A percentile compares a stretch with the other conserved stretches of the same genome.
phyloP scores from a whole-genome alignment of 805 yeast genomes.

The Phaffomyces opuntiae region DNA sequence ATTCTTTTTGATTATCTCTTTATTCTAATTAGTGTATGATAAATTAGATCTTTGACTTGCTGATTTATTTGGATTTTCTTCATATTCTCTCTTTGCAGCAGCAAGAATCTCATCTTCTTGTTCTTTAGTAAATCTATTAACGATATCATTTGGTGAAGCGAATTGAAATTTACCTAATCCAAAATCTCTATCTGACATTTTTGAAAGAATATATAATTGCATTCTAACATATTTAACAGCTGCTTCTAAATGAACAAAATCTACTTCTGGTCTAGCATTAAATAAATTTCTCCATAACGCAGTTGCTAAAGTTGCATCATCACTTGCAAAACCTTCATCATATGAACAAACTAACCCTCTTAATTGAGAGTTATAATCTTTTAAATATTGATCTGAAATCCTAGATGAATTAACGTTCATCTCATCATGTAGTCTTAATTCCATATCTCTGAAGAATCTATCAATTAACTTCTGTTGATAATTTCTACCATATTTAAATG shows the following conservation, averaged over 20 bases:
- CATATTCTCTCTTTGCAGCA: constrained; percentile 42
- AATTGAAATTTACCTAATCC: constrained; percentile 85
- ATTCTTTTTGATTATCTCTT: neutral
- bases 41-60: constrained; percentile 56
- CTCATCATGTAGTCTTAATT: constrained; percentile 75
- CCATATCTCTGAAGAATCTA: constrained; percentile 84
- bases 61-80: constrained; percentile 33
- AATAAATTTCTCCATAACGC: constrained; percentile 90
- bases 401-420: constrained; percentile 77
- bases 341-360: constrained; percentile 85
- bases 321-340: constrained; percentile 83
- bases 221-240: constrained; percentile 85
- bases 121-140: constrained; percentile 58
- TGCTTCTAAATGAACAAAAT: constrained; percentile 79
- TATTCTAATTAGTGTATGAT: constrained; percentile 39
- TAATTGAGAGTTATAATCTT: constrained; percentile 84
- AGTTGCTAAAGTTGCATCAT: constrained; percentile 69
- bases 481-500: constrained; percentile 77
- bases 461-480: constrained; percentile 92
- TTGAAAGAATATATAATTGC: constrained; percentile 80
- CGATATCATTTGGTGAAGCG: constrained; percentile 74
- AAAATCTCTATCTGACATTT: constrained; percentile 85
- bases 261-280: constrained; percentile 75
- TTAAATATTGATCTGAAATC: constrained; percentile 77
- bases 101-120: constrained; percentile 51